Base-by-base conservation (phyloP, 176 grass and related monocot genomes). In the Oryza meridionalis region DNA sequence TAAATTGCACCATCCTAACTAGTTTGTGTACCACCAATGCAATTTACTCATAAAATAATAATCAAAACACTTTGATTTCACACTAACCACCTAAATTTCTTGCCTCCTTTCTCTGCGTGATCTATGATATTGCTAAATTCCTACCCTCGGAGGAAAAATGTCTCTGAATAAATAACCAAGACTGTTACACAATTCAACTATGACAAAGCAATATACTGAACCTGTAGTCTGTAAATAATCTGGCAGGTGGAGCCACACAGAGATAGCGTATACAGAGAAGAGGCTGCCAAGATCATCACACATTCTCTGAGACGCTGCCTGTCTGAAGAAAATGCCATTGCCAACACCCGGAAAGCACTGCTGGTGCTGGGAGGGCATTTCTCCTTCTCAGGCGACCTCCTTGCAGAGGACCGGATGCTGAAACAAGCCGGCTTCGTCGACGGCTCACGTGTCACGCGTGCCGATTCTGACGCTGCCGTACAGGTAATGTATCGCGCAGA, bases 301-400 rank as follows among this genome's bases (percentile, higher is more conserved):
- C 65, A 77, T 31, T 84, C 87, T 44, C 74, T 92, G 2, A 79
- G 84, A 27, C 50, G 55, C 66, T 90, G 82, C 71, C 37, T 83
- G 51, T 81, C 81, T 8, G 92, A 94, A 2, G 67, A 81, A 15
- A 89, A 72, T 4, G 78, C 13, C 11, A 64, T 85, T 37, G 38
- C 82, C 1, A 77, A 69, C 76, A 80, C 82, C 24, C 44, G 82
- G 75, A 88, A 43, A 77, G 87, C 90, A 64, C 75, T 94, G 31
- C 92, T 92, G 29, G 8, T 94, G 79, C 8, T 92, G 70, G 87
- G 85, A n/a, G 90, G 92, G 5, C 66, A 83, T 7, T 92, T 94
- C 85, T 86, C 87, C 31, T 87, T 76, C 78, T 80, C 79, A 0
- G 89, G 89, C 27, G 87, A 92, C 58, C 66, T 83, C 14, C 35